Evolutionary conservation across 129 eudicot species (phyloP), one percentile per base, ranked within the genome.

Genomic region (Lactuca sativa): DNA sequence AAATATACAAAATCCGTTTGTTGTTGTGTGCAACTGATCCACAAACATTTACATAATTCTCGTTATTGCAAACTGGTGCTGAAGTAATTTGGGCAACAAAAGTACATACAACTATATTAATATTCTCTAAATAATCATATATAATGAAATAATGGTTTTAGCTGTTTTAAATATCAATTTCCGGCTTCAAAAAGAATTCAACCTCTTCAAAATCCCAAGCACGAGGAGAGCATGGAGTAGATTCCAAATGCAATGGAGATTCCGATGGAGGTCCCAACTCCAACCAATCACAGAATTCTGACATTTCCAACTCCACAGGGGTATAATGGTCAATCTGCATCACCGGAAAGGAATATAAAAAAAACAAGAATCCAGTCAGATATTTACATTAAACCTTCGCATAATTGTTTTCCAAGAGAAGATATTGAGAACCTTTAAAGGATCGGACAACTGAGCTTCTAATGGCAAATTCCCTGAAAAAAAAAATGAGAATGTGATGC

Each of bases 201-300:
- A 80, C 61, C 18, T 51, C 61, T 48, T 80, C 58, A 15, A 60
- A 32, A 7, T 74, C 75, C 80, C 80, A 80, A n/a, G 15, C 68
- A 56, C 25, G 36, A 18, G 80, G 72, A 15, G 83, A 79, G 31
- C 21, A n/a, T 9, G 72, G 80, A n/a, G 40, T 63, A 55, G 80
- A 73, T 10, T 47, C 52, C 48, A 51, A 51, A n/a, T 64, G 5
- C 52, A 47, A 72, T 48, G 53, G 80, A 56, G 72, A 67, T 9
- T 67, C 76, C 69, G 67, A 53, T 18, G 33, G 2, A 5, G 72
- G 51, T 18, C 14, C 52, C 62, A 69, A 57, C 56, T 54, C 37
- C 13, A 68, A 63, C 84, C 77, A 74, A 40, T 80, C 84, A 48
- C 25, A n/a, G 15, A 79, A 79, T 55, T 74, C 83, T 2, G 70